A percentile compares a stretch with the other conserved stretches of the same genome.
Conservation (phyloP, 139 green algal genomes). For the Tetradesmus lagerheimii region DNA sequence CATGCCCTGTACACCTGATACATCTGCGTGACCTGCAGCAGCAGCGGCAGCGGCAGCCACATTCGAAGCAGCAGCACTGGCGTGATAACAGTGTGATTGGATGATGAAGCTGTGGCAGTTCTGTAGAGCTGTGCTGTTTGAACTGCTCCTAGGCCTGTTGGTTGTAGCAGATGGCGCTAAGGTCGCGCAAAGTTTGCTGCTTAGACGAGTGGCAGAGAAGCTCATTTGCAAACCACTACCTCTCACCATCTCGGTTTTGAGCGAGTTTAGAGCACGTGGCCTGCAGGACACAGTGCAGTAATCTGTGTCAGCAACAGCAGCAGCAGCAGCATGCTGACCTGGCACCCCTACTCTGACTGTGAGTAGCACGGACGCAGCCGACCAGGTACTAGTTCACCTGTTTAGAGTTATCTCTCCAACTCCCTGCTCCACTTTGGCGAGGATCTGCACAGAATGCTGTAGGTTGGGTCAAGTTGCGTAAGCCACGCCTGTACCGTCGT, state of each 20-base stretch:
- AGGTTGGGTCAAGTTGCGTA: neutral
- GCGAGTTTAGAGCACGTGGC: slow-evolving; percentile 80
- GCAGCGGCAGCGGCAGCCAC: neutral
- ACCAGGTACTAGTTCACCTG: slow-evolving; percentile 29
- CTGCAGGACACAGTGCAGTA: slow-evolving; percentile 48
- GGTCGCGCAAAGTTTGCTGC: neutral
- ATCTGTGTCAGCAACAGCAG: neutral
- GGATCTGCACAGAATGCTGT: slow-evolving; percentile 32
- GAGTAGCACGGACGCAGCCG: neutral
- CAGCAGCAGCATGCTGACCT: neutral
- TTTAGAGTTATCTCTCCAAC: slow-evolving; percentile 60
- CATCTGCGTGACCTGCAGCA: slow-evolving; percentile 28
- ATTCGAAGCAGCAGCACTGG: neutral
- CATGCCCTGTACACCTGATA: slow-evolving; percentile 54
- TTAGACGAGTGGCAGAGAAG: neutral
- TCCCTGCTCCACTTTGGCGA: slow-evolving; percentile 28
- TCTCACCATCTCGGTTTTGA: slow-evolving; percentile 80
- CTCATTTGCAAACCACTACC: neutral
- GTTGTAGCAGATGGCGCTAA: neutral
- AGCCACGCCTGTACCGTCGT: neutral
- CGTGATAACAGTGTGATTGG: neutral
- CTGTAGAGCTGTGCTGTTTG: neutral
- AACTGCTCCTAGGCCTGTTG: slow-evolving; percentile 9
- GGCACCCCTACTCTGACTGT: neutral
- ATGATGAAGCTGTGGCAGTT: neutral